Conservation (phyloP, 768 basidiomycete genomes). For the Xerocomus brunneocitrinus region DNA sequence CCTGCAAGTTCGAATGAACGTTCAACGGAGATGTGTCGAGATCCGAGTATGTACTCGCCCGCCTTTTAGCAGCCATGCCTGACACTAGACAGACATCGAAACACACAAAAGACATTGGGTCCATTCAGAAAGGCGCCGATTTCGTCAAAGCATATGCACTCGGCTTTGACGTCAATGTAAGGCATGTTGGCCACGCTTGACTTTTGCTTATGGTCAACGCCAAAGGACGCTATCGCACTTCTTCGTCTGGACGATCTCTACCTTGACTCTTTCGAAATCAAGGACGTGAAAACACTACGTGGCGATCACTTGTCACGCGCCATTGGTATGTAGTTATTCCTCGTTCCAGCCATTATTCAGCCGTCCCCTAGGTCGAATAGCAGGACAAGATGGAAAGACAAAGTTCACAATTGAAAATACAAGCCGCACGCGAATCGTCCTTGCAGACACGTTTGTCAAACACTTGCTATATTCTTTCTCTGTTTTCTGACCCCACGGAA, state of each 20-base stretch:
- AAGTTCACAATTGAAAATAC: conserved; percentile 99
- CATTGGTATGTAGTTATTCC: conserved; percentile 58
- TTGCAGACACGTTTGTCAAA: conserved; percentile 86
- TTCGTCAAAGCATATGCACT: conserved; percentile 93
- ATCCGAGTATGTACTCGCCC: conserved; percentile 64
- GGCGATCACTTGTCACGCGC: conserved; percentile 98
- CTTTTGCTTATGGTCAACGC: conserved; percentile 1
- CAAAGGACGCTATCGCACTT: conserved; percentile 90
- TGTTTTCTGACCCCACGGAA: conserved; percentile 9
- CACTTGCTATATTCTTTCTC: neutral
- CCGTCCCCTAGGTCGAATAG: conserved; percentile 75
- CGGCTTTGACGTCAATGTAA: conserved; percentile 92
- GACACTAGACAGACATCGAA: conserved; percentile 70
- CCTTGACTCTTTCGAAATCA: conserved; percentile 98
- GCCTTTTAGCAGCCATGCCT: neutral
- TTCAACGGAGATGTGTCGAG: conserved; percentile 84
- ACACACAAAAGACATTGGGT: conserved; percentile 89
- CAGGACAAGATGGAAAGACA: conserved; percentile 97
- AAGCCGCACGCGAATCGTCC: conserved; percentile 93
- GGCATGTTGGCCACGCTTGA: conserved; percentile 17
- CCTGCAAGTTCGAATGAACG: conserved; percentile 96
- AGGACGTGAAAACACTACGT: conserved; percentile 96
- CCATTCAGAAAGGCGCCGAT: conserved; percentile 94
- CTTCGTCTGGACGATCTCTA: conserved; percentile 95
- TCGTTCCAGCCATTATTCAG: conserved; percentile 3